These are phyloP conservation scores for Borovskyia barvae DNA, from an alignment of 208 protist genomes.

Conservation along the genomic window DNA sequence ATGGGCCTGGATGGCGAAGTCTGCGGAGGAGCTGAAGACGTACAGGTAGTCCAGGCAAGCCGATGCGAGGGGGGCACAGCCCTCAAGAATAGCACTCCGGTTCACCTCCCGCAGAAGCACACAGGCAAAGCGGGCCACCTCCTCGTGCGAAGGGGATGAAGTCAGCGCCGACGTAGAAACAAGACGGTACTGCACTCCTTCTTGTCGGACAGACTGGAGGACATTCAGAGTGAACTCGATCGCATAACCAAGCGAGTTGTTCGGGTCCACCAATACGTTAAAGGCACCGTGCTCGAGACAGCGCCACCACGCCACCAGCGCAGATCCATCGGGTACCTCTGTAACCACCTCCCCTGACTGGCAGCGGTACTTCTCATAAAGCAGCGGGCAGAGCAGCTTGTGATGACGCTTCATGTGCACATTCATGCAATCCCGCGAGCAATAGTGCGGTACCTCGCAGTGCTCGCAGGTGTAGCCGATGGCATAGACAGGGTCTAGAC, in stretches of 20 bases:
- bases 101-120: constrained; percentile 81
- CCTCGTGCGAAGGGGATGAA: constrained; percentile 44
- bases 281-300: constrained; percentile 63
- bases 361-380: constrained; percentile 59
- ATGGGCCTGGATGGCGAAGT: constrained; percentile 73
- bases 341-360: constrained; percentile 63
- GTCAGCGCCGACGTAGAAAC: constrained; percentile 33
- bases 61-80: constrained; percentile 74
- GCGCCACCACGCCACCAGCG: constrained; percentile 81
- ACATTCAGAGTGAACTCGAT: constrained; percentile 76
- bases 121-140: constrained; percentile 67
- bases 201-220: constrained; percentile 58
- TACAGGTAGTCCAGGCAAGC: constrained; percentile 86
- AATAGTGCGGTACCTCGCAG: constrained; percentile 82
- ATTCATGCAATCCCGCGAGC: constrained; percentile 69
- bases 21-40: constrained; percentile 64
- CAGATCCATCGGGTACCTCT: constrained; percentile 59
- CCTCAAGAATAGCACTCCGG: constrained; percentile 70
- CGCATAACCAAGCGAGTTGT: constrained; percentile 61
- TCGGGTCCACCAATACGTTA: constrained; percentile 70
- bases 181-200: constrained; percentile 72
- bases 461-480: constrained; percentile 75
- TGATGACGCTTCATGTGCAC: constrained; percentile 68
- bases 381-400: constrained; percentile 65
- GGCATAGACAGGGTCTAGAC: constrained; percentile 84